phyloP scores from a whole-genome alignment of 2,329 filamentous ascomycete species.

The Aspergillus thermomutatus region DNA sequence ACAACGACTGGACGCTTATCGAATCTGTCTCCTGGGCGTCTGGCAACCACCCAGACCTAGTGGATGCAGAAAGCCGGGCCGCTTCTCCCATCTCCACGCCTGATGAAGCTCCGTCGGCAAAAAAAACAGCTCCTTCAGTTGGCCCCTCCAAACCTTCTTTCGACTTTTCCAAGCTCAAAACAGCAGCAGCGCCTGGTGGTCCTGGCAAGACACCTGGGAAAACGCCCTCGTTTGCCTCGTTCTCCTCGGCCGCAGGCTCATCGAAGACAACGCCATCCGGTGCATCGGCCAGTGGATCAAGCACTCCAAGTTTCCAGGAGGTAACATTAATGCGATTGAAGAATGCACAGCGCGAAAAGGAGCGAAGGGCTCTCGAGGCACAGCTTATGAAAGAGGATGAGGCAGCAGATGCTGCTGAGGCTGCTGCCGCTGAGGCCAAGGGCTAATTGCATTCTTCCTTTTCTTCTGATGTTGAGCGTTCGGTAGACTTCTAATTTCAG shows the following conservation, averaged over 20 bases:
- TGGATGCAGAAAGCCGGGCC: constrained; percentile 7
- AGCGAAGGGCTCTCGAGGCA: constrained; percentile 52
- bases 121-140: constrained; percentile 10
- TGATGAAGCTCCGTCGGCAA: constrained; percentile 22
- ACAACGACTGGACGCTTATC: constrained; percentile 46
- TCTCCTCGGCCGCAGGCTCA: constrained; percentile 29
- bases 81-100: constrained; percentile 13
- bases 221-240: constrained; percentile 42
- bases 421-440: constrained; percentile 16
- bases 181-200: constrained; percentile 14
- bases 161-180: constrained; percentile 34
- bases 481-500: constrained; percentile 4
- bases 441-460: background rate
- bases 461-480: background rate
- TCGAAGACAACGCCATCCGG: constrained; percentile 26
- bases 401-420: constrained; percentile 35
- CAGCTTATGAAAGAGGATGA: constrained; percentile 51
- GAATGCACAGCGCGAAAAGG: constrained; percentile 54
- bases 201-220: constrained; percentile 27
- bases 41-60: constrained; percentile 51
- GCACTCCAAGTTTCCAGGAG: constrained; percentile 42
- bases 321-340: constrained; percentile 55
- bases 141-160: constrained; percentile 26
- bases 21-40: constrained; percentile 56
- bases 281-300: constrained; percentile 22